A percentile compares a stretch with the other conserved stretches of the same genome.
phyloP scores from a whole-genome alignment of 73 alveolate species.

The Blepharisma stoltei region DNA sequence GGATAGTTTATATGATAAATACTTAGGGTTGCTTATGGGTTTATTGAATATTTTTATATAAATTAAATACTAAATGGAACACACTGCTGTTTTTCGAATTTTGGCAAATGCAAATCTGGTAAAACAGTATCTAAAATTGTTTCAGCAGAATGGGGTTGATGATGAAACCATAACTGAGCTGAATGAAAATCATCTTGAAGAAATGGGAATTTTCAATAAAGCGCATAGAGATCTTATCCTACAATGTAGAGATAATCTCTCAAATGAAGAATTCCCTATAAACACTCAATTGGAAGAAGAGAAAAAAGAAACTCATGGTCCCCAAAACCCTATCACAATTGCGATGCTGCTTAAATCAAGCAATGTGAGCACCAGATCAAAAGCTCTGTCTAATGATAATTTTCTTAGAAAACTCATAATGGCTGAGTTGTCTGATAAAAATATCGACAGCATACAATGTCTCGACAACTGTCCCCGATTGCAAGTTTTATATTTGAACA shows the following conservation, averaged over 20 bases:
- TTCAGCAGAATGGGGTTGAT: neutral
- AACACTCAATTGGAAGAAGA: neutral
- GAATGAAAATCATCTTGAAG: neutral
- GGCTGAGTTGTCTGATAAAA: neutral
- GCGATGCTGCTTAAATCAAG: neutral
- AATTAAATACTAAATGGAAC: slow-evolving; percentile 9
- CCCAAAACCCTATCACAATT: neutral
- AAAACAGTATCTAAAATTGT: neutral
- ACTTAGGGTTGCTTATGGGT: too few species aligned
- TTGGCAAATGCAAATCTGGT: neutral
- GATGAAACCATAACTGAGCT: neutral
- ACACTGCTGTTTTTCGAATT: neutral
- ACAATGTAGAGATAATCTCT: neutral
- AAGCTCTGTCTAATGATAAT: neutral
- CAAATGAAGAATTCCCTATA: neutral
- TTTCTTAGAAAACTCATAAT: slow-evolving; percentile 6
- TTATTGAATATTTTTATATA: too few species aligned
- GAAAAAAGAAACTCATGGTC: neutral
- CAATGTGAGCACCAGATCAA: neutral
- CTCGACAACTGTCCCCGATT: neutral
- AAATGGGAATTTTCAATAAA: neutral
- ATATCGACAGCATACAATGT: neutral
- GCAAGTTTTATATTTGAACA: neutral
- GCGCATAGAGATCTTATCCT: neutral
- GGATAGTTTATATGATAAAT: too few species aligned